Conservation (phyloP, 1,284 basidiomycete species). For the Malassezia obtusa region DNA sequence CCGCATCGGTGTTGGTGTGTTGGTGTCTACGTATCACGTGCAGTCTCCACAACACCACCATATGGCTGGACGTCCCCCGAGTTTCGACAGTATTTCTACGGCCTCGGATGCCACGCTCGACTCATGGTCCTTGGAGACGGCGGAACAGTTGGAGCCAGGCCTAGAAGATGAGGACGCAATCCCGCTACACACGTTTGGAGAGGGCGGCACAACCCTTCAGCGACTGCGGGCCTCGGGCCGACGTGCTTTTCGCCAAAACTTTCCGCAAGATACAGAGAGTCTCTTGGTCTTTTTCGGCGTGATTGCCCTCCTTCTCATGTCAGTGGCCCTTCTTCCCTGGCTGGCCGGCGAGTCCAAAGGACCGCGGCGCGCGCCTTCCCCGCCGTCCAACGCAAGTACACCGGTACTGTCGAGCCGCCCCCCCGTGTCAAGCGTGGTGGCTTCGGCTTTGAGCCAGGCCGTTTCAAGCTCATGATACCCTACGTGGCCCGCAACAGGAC, state of each 20-base stretch:
- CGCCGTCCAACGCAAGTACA: background rate
- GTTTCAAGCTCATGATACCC: too few relatives aligned
- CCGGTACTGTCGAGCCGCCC: background rate
- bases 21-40: background rate
- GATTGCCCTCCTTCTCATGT: background rate
- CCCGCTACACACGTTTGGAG: background rate
- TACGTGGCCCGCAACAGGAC: too few relatives aligned
- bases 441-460: too few relatives aligned
- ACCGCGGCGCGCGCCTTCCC: background rate
- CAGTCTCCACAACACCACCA: background rate
- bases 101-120: constrained; percentile 11
- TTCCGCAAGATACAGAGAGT: background rate
- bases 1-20: constrained; percentile 2
- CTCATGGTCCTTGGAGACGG: background rate
- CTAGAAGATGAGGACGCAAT: background rate
- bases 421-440: too few relatives aligned
- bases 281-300: background rate
- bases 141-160: background rate
- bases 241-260: background rate
- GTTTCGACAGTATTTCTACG: constrained; percentile 13
- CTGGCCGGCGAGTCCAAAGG: background rate
- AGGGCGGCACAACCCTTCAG: background rate
- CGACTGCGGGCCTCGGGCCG: background rate
- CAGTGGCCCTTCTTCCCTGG: constrained; percentile 10
- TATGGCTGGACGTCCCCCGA: background rate